Percentiles rank a stretch among this genome's conserved stretches.
These are phyloP conservation scores for Gnetum montanum DNA, from an alignment of 75 land plant genomes.

Conservation along the genomic window DNA sequence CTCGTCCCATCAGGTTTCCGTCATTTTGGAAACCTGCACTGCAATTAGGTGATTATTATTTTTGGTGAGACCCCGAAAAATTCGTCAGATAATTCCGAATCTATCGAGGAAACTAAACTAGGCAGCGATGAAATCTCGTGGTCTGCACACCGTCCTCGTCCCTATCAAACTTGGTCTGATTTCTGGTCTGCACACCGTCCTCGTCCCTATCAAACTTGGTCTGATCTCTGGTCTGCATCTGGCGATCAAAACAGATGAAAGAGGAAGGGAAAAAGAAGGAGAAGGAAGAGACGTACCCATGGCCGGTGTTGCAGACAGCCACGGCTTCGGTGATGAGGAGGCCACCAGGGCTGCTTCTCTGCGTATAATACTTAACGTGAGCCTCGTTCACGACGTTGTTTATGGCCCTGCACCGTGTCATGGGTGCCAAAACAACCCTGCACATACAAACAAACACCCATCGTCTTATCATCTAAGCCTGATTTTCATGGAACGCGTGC, in stretches of 20 bases:
- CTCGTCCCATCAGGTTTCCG: not conserved
- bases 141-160: too few species aligned
- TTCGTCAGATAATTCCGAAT: too few species aligned
- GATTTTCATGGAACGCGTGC: not conserved
- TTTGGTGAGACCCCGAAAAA: too few species aligned
- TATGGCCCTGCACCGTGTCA: slow-evolving; percentile 77
- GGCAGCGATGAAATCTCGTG: too few species aligned
- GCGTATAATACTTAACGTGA: slow-evolving; percentile 43
- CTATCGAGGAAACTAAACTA: too few species aligned
- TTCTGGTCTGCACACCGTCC: too few species aligned
- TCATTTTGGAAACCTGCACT: too few species aligned
- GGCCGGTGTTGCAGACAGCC: not conserved
- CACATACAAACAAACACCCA: not conserved
- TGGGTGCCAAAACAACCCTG: slow-evolving; percentile 79
- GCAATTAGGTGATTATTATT: too few species aligned
- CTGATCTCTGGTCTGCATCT: not conserved
- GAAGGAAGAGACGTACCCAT: too few species aligned
- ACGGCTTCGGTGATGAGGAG: slow-evolving; percentile 61
- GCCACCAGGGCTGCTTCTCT: slow-evolving; percentile 60
- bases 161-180: not conserved
- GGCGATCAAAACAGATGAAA: not conserved
- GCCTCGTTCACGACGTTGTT: slow-evolving; percentile 37
- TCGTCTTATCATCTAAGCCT: not conserved
- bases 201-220: not conserved
- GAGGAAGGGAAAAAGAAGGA: not conserved